These are phyloP conservation scores for Aspergillus baeticus DNA, from an alignment of 495 filamentous ascomycete species.

Conservation along the genomic window DNA sequence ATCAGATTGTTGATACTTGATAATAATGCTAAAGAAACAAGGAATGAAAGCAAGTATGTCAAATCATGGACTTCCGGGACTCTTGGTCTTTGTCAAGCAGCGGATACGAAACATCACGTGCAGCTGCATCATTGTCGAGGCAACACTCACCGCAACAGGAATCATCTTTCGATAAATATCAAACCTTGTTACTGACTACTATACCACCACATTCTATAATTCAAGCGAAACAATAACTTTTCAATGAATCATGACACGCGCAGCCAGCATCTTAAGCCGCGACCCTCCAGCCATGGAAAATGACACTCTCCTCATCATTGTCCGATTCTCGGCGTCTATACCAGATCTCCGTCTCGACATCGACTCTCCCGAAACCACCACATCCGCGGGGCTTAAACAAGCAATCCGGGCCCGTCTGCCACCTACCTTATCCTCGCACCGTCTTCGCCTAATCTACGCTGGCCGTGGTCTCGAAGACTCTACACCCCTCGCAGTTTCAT, in stretches of 20 bases:
- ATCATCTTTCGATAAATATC: neutral
- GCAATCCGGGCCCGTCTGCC: conserved; percentile 75
- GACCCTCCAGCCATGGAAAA: conserved; percentile 18
- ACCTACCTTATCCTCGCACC: conserved; percentile 54
- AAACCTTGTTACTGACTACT: neutral
- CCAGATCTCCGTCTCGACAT: conserved; percentile 82
- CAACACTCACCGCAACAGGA: conserved; percentile 9
- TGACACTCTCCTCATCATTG: conserved; percentile 65
- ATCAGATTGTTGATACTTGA: too few relatives aligned
- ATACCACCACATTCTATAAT: too few relatives aligned
- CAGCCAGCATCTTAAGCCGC: conserved; percentile 12
- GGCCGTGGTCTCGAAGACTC: conserved; percentile 80
- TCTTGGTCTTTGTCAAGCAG: too few relatives aligned
- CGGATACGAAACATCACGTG: conserved; percentile 17
- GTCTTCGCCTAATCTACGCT: conserved; percentile 82
- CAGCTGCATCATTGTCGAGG: conserved; percentile 9
- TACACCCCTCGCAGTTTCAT: conserved; percentile 59
- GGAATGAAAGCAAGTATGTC: too few relatives aligned
- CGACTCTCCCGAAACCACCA: conserved; percentile 61
- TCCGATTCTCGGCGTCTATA: conserved; percentile 84
- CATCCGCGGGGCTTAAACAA: conserved; percentile 73
- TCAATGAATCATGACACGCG: conserved; percentile 5
- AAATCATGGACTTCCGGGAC: too few relatives aligned
- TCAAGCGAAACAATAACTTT: neutral
- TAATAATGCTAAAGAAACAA: too few relatives aligned